Percentiles rank a stretch among this genome's conserved stretches.
Evolutionary conservation across 352 stramenopile genomes (phyloP).

Genomic region (Globisporangium irregulare): DNA sequence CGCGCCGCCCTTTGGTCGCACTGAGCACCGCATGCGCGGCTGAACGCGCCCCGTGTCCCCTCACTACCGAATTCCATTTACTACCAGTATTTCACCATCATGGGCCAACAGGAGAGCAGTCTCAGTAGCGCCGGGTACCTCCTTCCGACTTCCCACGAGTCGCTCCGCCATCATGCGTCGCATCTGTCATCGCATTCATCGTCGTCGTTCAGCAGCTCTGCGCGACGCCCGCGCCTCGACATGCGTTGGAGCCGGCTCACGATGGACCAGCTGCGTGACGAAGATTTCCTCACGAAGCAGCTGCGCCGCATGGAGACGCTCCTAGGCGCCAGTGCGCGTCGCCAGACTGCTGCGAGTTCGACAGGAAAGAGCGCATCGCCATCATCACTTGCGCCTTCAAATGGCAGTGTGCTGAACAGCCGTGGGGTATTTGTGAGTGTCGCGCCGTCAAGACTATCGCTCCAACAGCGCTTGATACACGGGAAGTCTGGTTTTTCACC

Average conservation of each 20-base stretch:
- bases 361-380: not conserved
- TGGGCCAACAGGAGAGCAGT: conserved; percentile 17
- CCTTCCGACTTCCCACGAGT: not conserved
- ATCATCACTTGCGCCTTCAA: not conserved
- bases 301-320: conserved; percentile 53
- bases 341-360: conserved; percentile 8
- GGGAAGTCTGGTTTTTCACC: conserved; percentile 17
- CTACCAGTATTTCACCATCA: not conserved
- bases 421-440: conserved; percentile 18
- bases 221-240: conserved; percentile 33
- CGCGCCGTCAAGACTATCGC: conserved; percentile 2
- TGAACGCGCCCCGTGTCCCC: no score
- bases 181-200: not conserved
- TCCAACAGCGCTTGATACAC: conserved; percentile 19
- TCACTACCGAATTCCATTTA: not conserved
- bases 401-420: not conserved
- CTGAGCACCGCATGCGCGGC: no score
- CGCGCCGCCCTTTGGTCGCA: no score
- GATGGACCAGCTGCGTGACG: conserved; percentile 58
- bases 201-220: not conserved
- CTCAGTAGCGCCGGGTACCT: conserved; percentile 11
- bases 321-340: conserved; percentile 22
- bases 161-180: not conserved
- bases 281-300: conserved; percentile 70
- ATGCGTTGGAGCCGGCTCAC: conserved; percentile 63